Base-by-base conservation (phyloP, 345 rosid species). In the Zanthoxylum bungeanum region DNA sequence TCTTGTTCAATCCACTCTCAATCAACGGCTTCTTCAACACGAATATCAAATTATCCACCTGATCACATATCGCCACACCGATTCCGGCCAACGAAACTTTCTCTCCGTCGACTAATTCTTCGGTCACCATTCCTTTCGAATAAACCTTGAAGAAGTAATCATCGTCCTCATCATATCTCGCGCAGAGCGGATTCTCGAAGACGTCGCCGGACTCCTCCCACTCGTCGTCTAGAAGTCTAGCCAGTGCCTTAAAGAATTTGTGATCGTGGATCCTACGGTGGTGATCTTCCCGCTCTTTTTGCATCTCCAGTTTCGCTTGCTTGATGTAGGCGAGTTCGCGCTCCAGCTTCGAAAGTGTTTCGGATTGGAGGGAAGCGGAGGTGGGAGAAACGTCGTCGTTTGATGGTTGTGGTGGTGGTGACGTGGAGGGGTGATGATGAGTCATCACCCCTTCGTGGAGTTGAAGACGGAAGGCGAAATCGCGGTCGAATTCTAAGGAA, bases 231-330 rank as follows among this genome's bases (percentile, higher is more conserved):
- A 90, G 84, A 3, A 90, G 78, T 51, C 11, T 70, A 70, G 81
- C 66, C 42, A 93, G 81, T 68, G 87, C 86, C 24, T 64, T 37
- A 9, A 91, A 91, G 19, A 92, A 75, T 27, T 73, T 76, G 79
- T 86, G 90, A 68, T 92, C 92, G 51, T 88, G 86, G 58, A 90
- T 77, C 73, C 85, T 76, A 73, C 86, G 92, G 74, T 85, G 77
- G 12, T 88, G 85, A 36, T 87, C 87, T 42, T 79, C 72, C 63
- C 56, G 86, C 39, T 73, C 71, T 46, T 76, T 75, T 24, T 65
- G 64, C 59, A 73, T 60, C 60, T 81, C 78, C 31, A 49, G 5
- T 50, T 66, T 60, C 50, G 60, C 70, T 28, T 66, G 69, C 39
- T 71, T 68, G 27, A 74, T 76, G 40, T 82, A 87, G 46, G 55